Percentiles rank a stretch among this genome's conserved stretches.
These are phyloP conservation scores for Plasmodium vinckei DNA, from an alignment of 169 alveolate genomes.

Conservation along the genomic window DNA sequence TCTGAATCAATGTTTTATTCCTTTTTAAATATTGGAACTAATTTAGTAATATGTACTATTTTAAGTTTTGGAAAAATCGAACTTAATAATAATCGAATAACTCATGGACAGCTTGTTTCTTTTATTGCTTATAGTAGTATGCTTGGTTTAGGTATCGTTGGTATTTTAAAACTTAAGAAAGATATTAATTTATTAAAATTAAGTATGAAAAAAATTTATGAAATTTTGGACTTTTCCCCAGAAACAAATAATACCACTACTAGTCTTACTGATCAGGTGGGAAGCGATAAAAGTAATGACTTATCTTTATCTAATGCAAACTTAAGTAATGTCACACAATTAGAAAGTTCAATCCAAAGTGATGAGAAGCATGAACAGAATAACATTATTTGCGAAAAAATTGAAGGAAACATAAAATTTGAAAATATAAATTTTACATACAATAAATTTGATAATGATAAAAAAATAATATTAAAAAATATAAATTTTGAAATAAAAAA, in stretches of 20 bases:
- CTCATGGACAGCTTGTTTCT: constrained; percentile 64
- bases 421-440: constrained; percentile 39
- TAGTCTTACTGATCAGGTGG: neutral
- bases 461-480: constrained; percentile 79
- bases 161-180: constrained; percentile 48
- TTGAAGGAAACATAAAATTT: constrained; percentile 30
- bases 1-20: constrained; percentile 62
- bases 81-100: constrained; percentile 20
- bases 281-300: neutral
- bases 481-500: constrained; percentile 75
- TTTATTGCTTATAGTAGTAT: constrained; percentile 55
- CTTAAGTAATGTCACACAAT: neutral
- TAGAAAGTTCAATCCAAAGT: neutral
- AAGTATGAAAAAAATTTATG: constrained; percentile 49
- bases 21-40: constrained; percentile 55
- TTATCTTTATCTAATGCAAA: too few relatives aligned
- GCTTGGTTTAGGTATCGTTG: constrained; percentile 55
- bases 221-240: constrained; percentile 43
- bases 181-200: constrained; percentile 34
- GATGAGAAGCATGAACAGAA: neutral
- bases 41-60: constrained; percentile 57
- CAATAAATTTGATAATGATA: constrained; percentile 26
- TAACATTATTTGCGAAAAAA: neutral
- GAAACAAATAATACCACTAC: too few relatives aligned
- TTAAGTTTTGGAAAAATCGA: constrained; percentile 57